Evolutionary conservation across 2,329 filamentous ascomycete genomes (phyloP), one percentile per base, ranked within the genome.

Genomic region (Fusarium sp.): DNA sequence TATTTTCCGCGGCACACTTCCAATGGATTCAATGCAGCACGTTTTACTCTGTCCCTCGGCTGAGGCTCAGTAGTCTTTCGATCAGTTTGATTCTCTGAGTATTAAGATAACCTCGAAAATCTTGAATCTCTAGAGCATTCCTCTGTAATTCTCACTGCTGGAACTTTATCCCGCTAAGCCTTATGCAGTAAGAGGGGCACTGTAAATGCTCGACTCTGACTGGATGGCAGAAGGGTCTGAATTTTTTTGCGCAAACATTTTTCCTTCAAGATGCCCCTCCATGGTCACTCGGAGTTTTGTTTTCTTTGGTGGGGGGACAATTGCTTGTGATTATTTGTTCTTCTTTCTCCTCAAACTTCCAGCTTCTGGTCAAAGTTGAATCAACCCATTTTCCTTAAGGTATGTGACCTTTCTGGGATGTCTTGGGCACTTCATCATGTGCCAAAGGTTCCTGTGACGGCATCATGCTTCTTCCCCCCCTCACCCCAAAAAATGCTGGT

Each of bases 151-250:
- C 30, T 69, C 44, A 42, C 32, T 56, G 23, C 32, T 40, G 16
- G 21, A 64, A 21, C 25, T 37, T 23, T 32, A 43, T 23, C 4
- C 32, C 66, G 69, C 80, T 81, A 82, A 70, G 33, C 80, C 71
- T 5, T 23, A 78, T 58, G 10, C 15, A 66, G 81, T 75, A 81
- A 75, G 81, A 81, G 80, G 81, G 80, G 80, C 72, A 79, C n/a
- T 40, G 37, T 19, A 61, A 37, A 50, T 64, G 52, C 59, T 52
- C 61, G 40, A 47, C 49, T 71, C 65, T 73, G 52, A 75, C 40
- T 75, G 72, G 72, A 66, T 47, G 70, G 60, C 64, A 43, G 74
- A 75, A 74, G 74, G 73, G 74, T 67, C 69, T 66, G 59, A 69
- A 56, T 76, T 65, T 68, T 67, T 67, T 42, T 67, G 53, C 67